Percentiles rank a stretch among this genome's conserved stretches.
These are phyloP conservation scores for Boletellus sp. DNA, from an alignment of 768 basidiomycete genomes.

Conservation along the genomic window DNA sequence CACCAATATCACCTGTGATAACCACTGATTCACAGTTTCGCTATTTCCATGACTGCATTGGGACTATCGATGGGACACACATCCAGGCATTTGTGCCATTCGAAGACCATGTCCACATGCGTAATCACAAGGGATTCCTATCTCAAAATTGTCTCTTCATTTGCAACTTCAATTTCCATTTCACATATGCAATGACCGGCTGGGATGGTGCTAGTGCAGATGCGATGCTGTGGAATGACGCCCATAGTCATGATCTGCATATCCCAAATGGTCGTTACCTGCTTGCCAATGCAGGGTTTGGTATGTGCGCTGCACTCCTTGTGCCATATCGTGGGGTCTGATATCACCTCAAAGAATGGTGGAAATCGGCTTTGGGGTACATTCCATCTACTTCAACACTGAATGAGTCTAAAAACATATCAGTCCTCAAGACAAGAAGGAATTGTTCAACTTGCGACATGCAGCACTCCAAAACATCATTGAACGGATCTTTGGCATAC, in stretches of 20 bases:
- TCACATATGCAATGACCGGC: constrained; percentile 11
- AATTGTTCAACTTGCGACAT: too few species aligned
- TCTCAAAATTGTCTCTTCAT: constrained; percentile 20
- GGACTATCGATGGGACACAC: constrained; percentile 9
- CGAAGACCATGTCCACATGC: constrained; percentile 5
- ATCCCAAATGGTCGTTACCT: constrained; percentile 2
- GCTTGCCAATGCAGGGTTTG: constrained; percentile 8
- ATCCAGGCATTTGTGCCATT: background rate
- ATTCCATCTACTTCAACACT: too few species aligned
- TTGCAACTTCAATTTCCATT: constrained; percentile 15
- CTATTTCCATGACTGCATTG: constrained; percentile 3
- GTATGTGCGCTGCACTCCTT: constrained; percentile 24
- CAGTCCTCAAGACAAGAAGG: too few species aligned
- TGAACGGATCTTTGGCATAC: too few species aligned
- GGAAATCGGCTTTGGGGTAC: too few species aligned
- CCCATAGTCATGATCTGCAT: background rate
- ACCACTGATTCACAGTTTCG: background rate
- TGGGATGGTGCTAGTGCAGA: constrained; percentile 18
- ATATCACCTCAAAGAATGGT: constrained; percentile 39
- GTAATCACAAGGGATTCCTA: constrained; percentile 12
- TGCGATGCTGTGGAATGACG: constrained; percentile 6
- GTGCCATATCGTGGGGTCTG: constrained; percentile 36
- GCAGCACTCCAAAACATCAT: too few species aligned
- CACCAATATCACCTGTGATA: background rate
- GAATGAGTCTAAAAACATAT: too few species aligned